Conservation (phyloP, 257 asterid genomes). For the Capsicum chinense region DNA sequence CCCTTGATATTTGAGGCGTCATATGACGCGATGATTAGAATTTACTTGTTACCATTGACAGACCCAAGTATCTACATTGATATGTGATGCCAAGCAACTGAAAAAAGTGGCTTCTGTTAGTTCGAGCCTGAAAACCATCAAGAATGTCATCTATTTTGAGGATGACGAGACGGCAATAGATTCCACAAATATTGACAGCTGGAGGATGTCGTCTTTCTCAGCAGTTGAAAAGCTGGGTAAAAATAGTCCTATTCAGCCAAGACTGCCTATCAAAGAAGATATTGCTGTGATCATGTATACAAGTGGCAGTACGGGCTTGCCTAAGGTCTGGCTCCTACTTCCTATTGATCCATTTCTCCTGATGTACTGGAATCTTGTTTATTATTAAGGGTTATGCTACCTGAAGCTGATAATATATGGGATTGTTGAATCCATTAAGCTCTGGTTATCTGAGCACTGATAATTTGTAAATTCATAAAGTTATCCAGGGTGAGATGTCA, state of each 20-base stretch:
- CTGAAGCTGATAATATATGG: background rate
- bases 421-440: background rate
- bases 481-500: conserved; percentile 16
- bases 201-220: conserved; percentile 65
- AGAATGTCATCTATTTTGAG: conserved; percentile 68
- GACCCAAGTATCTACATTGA: conserved; percentile 86
- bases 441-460: conserved; percentile 11
- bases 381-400: conserved; percentile 12
- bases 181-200: conserved; percentile 49
- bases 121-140: conserved; percentile 65
- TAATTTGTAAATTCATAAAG: conserved; percentile 4
- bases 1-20: background rate
- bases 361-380: conserved; percentile 2
- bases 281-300: conserved; percentile 92
- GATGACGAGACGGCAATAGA: conserved; percentile 55
- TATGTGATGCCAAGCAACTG: conserved; percentile 80
- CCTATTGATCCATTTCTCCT: background rate
- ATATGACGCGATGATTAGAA: background rate
- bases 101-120: conserved; percentile 67
- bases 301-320: conserved; percentile 96
- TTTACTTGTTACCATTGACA: conserved; percentile 42
- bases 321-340: conserved; percentile 59
- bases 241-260: conserved; percentile 56
- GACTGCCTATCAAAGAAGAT: conserved; percentile 73
- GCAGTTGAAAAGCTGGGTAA: conserved; percentile 83